Evolutionary conservation across 371 early-diverging fungal genomes (phyloP).

Genomic region (Lichtheimia corymbifera): DNA sequence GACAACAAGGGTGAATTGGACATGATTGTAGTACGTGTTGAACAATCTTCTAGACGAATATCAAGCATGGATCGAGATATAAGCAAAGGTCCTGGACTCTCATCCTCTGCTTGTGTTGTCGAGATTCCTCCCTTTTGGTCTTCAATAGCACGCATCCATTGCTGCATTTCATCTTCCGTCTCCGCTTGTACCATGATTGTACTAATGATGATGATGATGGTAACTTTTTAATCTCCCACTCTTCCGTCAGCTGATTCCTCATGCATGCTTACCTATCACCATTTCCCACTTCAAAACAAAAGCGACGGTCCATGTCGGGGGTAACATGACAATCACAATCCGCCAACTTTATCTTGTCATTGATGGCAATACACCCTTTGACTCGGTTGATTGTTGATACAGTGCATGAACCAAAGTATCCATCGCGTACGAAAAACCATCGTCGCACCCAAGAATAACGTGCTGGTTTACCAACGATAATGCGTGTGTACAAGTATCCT

Average conservation of each 20-base stretch:
- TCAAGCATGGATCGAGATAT: conserved; percentile 2
- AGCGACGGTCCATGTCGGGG: conserved; percentile 63
- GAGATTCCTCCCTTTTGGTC: conserved; percentile 41
- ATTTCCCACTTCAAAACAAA: conserved; percentile 63
- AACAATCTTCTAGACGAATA: neutral
- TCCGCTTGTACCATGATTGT: conserved; percentile 64
- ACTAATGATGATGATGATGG: conserved; percentile 9
- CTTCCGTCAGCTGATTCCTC: too few species aligned
- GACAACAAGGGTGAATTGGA: conserved; percentile 10
- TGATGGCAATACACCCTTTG: conserved; percentile 53
- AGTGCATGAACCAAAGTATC: conserved; percentile 54
- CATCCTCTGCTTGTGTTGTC: neutral
- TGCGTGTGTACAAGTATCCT: conserved; percentile 36
- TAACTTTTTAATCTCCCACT: too few species aligned
- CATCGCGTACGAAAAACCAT: conserved; percentile 61
- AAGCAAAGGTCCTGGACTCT: neutral
- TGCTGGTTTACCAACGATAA: conserved; percentile 27
- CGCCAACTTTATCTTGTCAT: conserved; percentile 45
- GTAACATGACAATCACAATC: conserved; percentile 49
- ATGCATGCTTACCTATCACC: conserved; percentile 4
- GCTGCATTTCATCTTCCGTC: conserved; percentile 65
- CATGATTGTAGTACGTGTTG: neutral
- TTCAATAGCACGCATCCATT: conserved; percentile 64
- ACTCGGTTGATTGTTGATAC: conserved; percentile 50
- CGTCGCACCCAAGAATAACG: conserved; percentile 51